Percentiles rank a stretch among this genome's conserved stretches.
Evolutionary conservation across 1,139 yeast species (phyloP).

Genomic region (Hansenula lynferdii): DNA sequence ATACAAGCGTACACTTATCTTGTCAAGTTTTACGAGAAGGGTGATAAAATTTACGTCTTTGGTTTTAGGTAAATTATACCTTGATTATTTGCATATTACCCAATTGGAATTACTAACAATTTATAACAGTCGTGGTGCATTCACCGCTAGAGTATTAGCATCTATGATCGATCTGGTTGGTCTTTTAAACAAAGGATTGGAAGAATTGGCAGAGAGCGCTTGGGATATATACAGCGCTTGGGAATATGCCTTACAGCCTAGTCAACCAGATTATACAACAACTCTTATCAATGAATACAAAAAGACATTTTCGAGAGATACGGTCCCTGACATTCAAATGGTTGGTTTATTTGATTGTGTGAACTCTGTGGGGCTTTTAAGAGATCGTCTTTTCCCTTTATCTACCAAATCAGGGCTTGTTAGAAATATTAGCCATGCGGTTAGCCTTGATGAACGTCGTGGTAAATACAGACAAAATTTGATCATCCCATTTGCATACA

Average conservation of each 20-base stretch:
- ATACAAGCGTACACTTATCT: conserved; percentile 50
- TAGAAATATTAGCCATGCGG: conserved; percentile 58
- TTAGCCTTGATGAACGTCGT: conserved; percentile 60
- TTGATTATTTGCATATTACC: neutral
- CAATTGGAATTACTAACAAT: conserved; percentile 1
- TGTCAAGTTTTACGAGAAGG: conserved; percentile 39
- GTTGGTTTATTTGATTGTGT: conserved; percentile 68
- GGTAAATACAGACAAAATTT: conserved; percentile 55
- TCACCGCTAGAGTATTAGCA: conserved; percentile 54
- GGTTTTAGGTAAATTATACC: conserved; percentile 42
- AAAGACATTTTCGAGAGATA: conserved; percentile 41
- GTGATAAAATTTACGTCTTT: conserved; percentile 49
- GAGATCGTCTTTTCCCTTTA: conserved; percentile 54
- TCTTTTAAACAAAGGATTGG: conserved; percentile 45
- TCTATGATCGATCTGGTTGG: conserved; percentile 67
- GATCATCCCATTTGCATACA: conserved; percentile 38
- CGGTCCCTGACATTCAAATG: conserved; percentile 40
- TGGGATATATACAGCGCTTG: conserved; percentile 58
- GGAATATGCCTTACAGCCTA: conserved; percentile 59
- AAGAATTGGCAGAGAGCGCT: conserved; percentile 49
- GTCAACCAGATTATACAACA: conserved; percentile 33
- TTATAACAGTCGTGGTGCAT: conserved; percentile 57
- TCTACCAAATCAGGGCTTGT: conserved; percentile 46
- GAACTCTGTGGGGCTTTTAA: conserved; percentile 54
- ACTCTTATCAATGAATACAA: conserved; percentile 47